Base-by-base conservation (phyloP, 2,329 filamentous ascomycete species). In the Epichloe gansuensis region DNA sequence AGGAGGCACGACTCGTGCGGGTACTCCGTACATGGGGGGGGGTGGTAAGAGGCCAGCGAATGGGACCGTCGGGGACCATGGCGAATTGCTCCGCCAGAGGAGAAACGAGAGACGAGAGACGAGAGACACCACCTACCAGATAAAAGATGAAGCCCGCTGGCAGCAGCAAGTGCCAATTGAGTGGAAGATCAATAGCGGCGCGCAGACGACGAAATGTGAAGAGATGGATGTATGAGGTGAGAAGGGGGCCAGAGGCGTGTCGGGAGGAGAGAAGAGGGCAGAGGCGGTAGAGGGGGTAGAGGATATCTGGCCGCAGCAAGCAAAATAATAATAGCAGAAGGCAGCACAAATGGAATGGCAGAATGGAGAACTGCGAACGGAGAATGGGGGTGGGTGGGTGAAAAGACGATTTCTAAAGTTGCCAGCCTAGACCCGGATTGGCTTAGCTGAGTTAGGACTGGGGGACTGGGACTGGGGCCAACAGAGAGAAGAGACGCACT, bases 1-100 rank as follows among this genome's bases (percentile, higher is more conserved):
- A 23, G 21, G 27, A 31, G 49, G 49, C 50, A 54, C 53, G 53
- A 54, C 17, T 54, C 50, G 42, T 54, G 50, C 50, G 49, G 41
- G 52, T 46, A 17, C 17, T 17, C 17, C 17, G 17, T 17, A 38
- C 52, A 50, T 46, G 45, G 41, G 34, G 31, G 44, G 41, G 49
- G 50, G 35, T 40, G 43, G 43, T 7, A 17, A 38, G 34, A 35
- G 36, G 36, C 7, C 3, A 41, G n/a, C 42, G 42, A 51, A 50
- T 35, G 48, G 21, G 31, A 43, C 40, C 44, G 27, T 21, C 43
- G n/a, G 50, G 45, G 45, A 21, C 17, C 41, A 43, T 23, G 27
- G 25, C 36, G 44, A 23, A 9, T 17, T n/a, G 31, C 21, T 39
- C 34, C 13, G 34, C 46, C n/a, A 39, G 11, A 44, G 6, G 3